These are phyloP conservation scores for Acrocalymma vagum DNA, from an alignment of 2,329 filamentous ascomycete species.

Conservation along the genomic window DNA sequence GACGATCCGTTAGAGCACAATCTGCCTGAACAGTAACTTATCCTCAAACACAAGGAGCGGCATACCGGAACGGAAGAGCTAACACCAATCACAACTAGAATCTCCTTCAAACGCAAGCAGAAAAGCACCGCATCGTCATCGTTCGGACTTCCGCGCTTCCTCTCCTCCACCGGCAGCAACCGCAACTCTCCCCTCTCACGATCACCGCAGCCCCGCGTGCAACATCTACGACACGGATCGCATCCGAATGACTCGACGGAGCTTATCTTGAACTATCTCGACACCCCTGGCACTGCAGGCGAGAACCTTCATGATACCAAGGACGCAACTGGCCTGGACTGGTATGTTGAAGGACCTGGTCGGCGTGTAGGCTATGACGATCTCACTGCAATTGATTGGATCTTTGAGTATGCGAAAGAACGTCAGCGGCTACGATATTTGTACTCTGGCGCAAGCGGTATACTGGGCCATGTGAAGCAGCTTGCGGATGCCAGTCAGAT, in stretches of 20 bases:
- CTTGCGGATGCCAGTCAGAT: constrained; percentile 87
- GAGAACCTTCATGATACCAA: constrained; percentile 52
- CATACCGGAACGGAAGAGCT: fast-evolving
- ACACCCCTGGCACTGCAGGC: constrained; percentile 47
- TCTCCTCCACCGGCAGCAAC: constrained; percentile 46
- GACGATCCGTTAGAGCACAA: constrained; percentile 65
- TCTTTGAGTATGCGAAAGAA: constrained; percentile 98
- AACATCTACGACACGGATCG: constrained; percentile 27
- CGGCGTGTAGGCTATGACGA: constrained; percentile 94
- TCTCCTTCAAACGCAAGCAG: constrained; percentile 78
- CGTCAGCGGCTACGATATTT: constrained; percentile 85
- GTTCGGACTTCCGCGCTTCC: constrained; percentile 54
- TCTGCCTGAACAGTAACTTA: constrained; percentile 53
- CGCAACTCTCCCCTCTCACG: constrained; percentile 38
- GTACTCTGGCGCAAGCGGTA: constrained; percentile 71
- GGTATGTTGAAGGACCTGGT: constrained; percentile 89
- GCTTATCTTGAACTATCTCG: constrained; percentile 53
- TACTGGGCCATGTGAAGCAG: constrained; percentile 76
- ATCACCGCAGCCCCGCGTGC: constrained; percentile 32
- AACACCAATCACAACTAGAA: constrained; percentile 33
- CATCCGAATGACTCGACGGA: constrained; percentile 42
- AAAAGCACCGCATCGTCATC: constrained; percentile 52
- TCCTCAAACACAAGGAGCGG: too few species aligned
- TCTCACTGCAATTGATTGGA: constrained; percentile 98
- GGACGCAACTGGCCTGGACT: constrained; percentile 67